Percentiles rank a stretch among this genome's conserved stretches.
These are phyloP conservation scores for Chlamydomonas applanata DNA, from an alignment of 139 green algal genomes.

Conservation along the genomic window DNA sequence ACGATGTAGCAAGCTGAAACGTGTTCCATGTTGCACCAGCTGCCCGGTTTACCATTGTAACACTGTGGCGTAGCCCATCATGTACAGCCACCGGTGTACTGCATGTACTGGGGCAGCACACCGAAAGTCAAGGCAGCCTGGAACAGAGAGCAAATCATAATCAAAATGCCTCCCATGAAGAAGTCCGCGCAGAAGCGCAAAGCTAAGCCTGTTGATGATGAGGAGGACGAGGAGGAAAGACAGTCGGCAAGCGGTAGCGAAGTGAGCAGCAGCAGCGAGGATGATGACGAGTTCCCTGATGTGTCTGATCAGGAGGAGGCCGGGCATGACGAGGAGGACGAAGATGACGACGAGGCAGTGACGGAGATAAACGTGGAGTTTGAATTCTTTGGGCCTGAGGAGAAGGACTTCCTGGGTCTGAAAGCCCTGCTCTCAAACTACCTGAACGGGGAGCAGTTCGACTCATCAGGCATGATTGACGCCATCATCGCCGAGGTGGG, in stretches of 20 bases:
- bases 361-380: slow-evolving; percentile 82
- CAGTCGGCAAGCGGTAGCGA: background rate
- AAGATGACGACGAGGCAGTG: slow-evolving; percentile 35
- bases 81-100: no score
- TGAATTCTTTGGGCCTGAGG: slow-evolving; percentile 83
- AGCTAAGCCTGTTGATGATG: background rate
- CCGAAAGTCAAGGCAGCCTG: no score
- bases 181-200: no score
- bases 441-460: slow-evolving; percentile 73
- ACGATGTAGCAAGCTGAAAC: no score
- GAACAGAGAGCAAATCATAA: no score
- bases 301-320: slow-evolving; percentile 15
- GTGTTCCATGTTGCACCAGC: no score
- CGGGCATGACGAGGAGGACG: slow-evolving; percentile 33
- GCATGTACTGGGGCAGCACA: no score
- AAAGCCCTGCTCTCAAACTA: slow-evolving; percentile 75
- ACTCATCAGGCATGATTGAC: slow-evolving; percentile 69
- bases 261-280: slow-evolving; percentile 11
- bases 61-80: no score
- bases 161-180: no score
- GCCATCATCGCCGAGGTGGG: slow-evolving; percentile 69
- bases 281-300: slow-evolving; percentile 9
- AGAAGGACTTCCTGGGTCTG: slow-evolving; percentile 86
- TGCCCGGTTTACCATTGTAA: no score
- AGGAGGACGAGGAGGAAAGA: background rate